Evolutionary conservation across 108 stramenopile species (phyloP), one percentile per base, ranked within the genome.

Genomic region (Pseudonitzschia pungens): DNA sequence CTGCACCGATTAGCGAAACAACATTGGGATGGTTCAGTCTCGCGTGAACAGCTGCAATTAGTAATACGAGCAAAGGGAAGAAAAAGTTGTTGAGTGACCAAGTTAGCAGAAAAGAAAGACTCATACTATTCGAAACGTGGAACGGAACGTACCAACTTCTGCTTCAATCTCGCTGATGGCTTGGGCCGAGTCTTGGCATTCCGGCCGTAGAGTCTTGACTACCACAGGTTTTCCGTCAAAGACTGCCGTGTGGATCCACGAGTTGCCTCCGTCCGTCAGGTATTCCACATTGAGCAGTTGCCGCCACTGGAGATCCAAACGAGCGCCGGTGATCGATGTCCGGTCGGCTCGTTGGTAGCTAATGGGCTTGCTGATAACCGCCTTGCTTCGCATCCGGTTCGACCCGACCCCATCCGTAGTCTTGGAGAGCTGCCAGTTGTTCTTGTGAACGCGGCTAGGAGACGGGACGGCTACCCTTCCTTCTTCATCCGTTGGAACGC

Each of bases 141-240:
- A 18, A 11, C 16, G 18, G 1, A 67, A 76, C 80, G 21, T 76
- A 81, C 81, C 72, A 40, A 96, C 77, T 56, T 96, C 95, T 5
- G 85, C 87, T 79, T 96, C 95, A 43, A 96, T 96, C 77, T 96
- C 95, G 74, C 91, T 93, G 33, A 96, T 92, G 16, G 95, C 95
- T 51, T 93, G 40, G 15, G 86, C 91, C 24, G 91, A 74, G 78
- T 96, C 95, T 76, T 93, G 92, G 68, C 92, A 93, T 70, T 96
- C 95, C 18, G 95, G 95, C 66, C 93, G 92, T 22, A 96, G 81
- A 21, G 92, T 93, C 78, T 96, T 96, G 45, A 96, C 85, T 12
- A 96, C 95, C 18, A 96, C 92, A 10, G 91, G 85, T 53, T 81
- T 87, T 16, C 84, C 87, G 51, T 86, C 69, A 65, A 89, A 79